phyloP scores from a whole-genome alignment of 2,329 filamentous ascomycete genomes.

The Thermochaetoides dissita region DNA sequence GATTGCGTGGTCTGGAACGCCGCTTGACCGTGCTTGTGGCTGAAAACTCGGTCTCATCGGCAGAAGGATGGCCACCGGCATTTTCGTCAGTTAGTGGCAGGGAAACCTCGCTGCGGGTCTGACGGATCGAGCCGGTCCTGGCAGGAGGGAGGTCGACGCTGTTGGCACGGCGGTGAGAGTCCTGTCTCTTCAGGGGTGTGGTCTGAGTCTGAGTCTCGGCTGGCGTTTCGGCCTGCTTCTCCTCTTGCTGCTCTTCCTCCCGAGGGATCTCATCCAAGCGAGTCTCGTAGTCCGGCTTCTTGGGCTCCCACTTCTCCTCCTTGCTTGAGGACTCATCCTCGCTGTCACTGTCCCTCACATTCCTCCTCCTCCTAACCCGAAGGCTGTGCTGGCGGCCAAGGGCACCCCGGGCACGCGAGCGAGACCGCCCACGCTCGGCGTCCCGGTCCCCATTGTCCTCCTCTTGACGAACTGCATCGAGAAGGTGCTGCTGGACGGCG shows the following conservation, averaged over 20 bases:
- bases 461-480: constrained; percentile 6
- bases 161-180: constrained; percentile 4
- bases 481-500: constrained; percentile 13
- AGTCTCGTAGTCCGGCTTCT: constrained; percentile 5
- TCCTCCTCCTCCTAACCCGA: too few species aligned
- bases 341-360: not conserved
- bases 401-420: constrained; percentile 1
- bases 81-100: not conserved
- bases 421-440: not conserved
- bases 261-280: not conserved
- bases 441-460: not conserved
- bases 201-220: not conserved
- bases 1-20: constrained; percentile 1
- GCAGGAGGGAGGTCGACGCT: constrained; percentile 6
- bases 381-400: not conserved
- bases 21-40: not conserved
- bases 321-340: not conserved
- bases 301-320: not conserved
- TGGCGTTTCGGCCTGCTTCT: not conserved
- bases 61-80: not conserved
- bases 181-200: too few species aligned
- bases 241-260: not conserved
- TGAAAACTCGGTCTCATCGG: not conserved
- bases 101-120: constrained; percentile 5
- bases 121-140: not conserved